Base-by-base conservation (phyloP, 108 stramenopile genomes). In the Cylindrotheca fusiformis region DNA sequence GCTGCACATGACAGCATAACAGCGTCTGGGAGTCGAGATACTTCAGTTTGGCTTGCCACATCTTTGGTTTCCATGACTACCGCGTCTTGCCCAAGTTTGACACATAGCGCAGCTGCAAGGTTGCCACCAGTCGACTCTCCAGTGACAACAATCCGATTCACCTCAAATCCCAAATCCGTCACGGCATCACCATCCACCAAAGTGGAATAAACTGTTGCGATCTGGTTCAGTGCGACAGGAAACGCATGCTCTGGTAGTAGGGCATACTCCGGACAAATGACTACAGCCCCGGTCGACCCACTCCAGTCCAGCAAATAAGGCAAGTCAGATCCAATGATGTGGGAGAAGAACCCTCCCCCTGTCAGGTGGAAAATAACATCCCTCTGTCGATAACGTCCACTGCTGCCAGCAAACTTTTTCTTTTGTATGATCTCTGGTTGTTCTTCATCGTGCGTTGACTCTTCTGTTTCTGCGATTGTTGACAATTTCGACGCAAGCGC, bases 81-180 rank as follows among this genome's bases (percentile, higher is more conserved):
- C 1, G 55, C 19, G 25, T 78, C 69, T 66, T 71, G 75, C 32
- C 70, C 69, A 24, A 93, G 59, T 46, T 85, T 75, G 18, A 86
- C 81, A 47, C 86, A 89, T 23, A 93, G 60, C 29, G 86, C 87
- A 0, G 86, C 67, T 0, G 92, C 88, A 10, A 93, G 63, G 55
- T 93, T 93, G 2, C 88, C 92, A 23, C 92, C 92, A 1, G 85
- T 77, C 0, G 80, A 79, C 60, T 93, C 92, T 27, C 92, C 88
- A 30, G 88, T 88, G 2, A 93, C 84, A 20, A 86, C 69, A 23
- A 93, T 84, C 20, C 77, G 74, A 60, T 85, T 70, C 6, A 83
- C 56, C 46, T 80, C 80, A 60, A 93, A 93, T 18, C 92, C 92
- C 14, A 92, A 62, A 10, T 69, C 45, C 12, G 67, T 52, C 3